These are phyloP conservation scores for Blastobotrys buckinghamii DNA, from an alignment of 1,139 yeast genomes.

Conservation along the genomic window DNA sequence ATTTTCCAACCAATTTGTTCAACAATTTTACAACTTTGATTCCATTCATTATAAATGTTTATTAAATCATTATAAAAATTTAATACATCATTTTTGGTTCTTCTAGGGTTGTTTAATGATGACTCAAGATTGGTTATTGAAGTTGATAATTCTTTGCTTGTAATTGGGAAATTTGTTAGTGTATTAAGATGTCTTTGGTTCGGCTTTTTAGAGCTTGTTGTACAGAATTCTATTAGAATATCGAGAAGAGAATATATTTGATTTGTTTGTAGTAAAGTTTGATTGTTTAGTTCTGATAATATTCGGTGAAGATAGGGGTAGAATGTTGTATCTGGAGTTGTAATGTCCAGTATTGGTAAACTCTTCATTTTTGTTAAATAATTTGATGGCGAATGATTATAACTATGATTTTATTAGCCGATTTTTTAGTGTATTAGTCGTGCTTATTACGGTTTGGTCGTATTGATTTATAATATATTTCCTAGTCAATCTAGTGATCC, in stretches of 20 bases:
- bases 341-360: background rate
- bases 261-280: too few relatives aligned
- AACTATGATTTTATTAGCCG: too few relatives aligned
- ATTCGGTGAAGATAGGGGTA: background rate
- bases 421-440: too few relatives aligned
- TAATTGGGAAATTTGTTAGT: background rate
- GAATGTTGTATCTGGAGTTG: constrained; percentile 3
- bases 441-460: too few relatives aligned
- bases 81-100: background rate
- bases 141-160: background rate
- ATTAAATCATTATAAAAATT: background rate
- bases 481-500: too few relatives aligned
- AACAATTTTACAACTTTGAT: background rate
- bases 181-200: background rate
- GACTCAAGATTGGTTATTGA: too few relatives aligned
- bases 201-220: background rate
- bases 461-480: too few relatives aligned
- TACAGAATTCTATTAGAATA: background rate
- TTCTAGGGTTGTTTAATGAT: too few relatives aligned
- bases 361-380: background rate
- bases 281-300: too few relatives aligned
- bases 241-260: too few relatives aligned
- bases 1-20: constrained; percentile 1
- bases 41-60: background rate
- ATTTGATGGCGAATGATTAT: too few relatives aligned